Base-by-base conservation (phyloP, 1,284 basidiomycete genomes). In the Somion occarium region DNA sequence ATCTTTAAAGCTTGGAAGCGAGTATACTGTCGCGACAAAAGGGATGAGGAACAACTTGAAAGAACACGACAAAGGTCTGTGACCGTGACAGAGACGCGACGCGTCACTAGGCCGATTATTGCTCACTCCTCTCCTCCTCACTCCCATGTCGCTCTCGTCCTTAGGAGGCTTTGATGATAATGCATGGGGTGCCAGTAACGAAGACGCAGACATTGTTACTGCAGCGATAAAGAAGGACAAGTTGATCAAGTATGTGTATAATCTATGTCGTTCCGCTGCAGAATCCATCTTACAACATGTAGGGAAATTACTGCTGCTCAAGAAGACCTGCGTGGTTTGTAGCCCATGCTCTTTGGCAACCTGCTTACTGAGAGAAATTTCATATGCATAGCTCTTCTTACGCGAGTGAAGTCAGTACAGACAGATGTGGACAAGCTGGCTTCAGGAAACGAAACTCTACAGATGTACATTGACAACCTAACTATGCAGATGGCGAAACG, bases 381-480 rank as follows among this genome's bases (percentile, higher is more conserved):
- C n/a, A n/a, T n/a, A 15, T 38, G 38, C 39, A 41, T 34, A 92
- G 89, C 80, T 49, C 73, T 91, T 53, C 63, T 88, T 25, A 71
- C 73, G n/a, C 79, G 85, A 52, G 82, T 87, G 1, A 78, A 85
- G 56, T 67, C 71, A 19, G 82, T 88, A 3, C 85, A 91, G 65
- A 74, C 73, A 50, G 90, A 93, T 58, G 77, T 88, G 15, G 84
- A 88, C 53, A 91, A 88, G 64, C 73, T 92, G 19, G 71, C 75
- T 2, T 85, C 87, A 0, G 86, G 85, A 51, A 93, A 93, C 59
- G 82, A 85, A 55, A 91, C 84, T 3, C 69, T 93, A 50, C 90
- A 93, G 64, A 87, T 85, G 80, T 93, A 93, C 62, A 91, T 92
- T 60, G 89, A 93, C 64, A 93, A 93, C 60, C 64, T 93, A 56